Conservation (phyloP, 805 yeast genomes). For the Wickerhamomyces strasburgensis region DNA sequence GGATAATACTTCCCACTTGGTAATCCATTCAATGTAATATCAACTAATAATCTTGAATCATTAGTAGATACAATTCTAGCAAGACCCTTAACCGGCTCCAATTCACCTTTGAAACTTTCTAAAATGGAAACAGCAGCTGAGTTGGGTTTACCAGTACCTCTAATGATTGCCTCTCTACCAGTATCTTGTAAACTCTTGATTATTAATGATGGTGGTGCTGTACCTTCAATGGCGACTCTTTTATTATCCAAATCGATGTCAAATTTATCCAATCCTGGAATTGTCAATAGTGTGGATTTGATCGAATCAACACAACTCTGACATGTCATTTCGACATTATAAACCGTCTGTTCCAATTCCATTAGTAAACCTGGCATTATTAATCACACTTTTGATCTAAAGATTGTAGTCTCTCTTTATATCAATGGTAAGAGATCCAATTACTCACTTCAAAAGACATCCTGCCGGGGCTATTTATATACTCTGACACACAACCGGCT, state of each 20-base stretch:
- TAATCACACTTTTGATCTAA: conserved; percentile 3
- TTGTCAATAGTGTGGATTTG: conserved; percentile 39
- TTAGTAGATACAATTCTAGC: conserved; percentile 76
- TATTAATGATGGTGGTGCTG: conserved; percentile 70
- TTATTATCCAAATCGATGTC: conserved; percentile 56
- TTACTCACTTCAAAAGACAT: conserved; percentile 2
- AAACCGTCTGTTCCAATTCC: conserved; percentile 42
- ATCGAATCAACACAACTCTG: conserved; percentile 33
- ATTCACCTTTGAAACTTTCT: conserved; percentile 57
- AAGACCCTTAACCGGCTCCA: conserved; percentile 72
- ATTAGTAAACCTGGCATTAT: conserved; percentile 12
- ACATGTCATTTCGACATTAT: conserved; percentile 84
- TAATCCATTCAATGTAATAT: conserved; percentile 73
- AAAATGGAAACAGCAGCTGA: conserved; percentile 88
- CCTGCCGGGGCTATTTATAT: no score
- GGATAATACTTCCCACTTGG: conserved; percentile 63
- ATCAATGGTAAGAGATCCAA: no score
- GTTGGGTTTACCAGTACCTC: conserved; percentile 86
- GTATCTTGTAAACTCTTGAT: conserved; percentile 62
- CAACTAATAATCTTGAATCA: conserved; percentile 54
- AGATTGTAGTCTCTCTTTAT: neutral
- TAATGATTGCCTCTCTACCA: conserved; percentile 85
- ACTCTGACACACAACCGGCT: no score
- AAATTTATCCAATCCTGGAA: conserved; percentile 46
- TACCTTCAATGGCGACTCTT: conserved; percentile 63